Conservation (phyloP, 2,329 filamentous ascomycete species). For the Beauveria pseudobassiana region DNA sequence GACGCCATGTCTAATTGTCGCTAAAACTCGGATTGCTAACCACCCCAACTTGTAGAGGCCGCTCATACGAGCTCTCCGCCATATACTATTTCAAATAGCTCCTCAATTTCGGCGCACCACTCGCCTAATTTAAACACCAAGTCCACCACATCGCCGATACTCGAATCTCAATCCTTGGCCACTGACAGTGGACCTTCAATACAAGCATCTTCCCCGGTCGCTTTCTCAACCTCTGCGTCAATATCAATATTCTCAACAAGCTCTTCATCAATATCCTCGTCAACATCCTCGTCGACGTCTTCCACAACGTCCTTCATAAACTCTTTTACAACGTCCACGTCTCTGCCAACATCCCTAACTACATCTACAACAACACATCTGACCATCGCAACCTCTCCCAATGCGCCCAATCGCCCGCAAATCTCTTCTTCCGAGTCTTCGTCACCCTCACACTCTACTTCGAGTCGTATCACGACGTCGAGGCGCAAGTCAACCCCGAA, state of each 20-base stretch:
- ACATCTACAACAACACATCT: not conserved
- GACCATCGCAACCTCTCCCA: not conserved
- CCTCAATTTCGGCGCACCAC: not conserved
- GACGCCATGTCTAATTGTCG: too few relatives aligned
- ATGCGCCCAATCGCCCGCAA: not conserved
- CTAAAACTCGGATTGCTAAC: not conserved
- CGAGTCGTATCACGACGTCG: not conserved
- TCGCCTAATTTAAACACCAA: not conserved
- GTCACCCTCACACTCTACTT: not conserved
- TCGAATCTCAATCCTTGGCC: not conserved
- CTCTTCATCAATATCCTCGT: not conserved
- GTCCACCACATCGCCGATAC: not conserved
- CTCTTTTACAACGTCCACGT: too few relatives aligned
- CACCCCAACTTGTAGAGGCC: not conserved
- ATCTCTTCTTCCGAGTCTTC: not conserved
- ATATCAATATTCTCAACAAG: not conserved
- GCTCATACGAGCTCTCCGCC: not conserved
- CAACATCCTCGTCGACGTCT: not conserved
- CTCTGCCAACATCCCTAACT: not conserved
- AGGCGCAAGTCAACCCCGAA: not conserved
- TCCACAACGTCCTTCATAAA: too few relatives aligned
- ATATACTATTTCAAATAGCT: constrained; percentile 2
- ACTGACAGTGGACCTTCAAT: not conserved
- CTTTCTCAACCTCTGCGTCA: not conserved
- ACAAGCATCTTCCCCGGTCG: not conserved